Conservation (phyloP, 1,139 yeast genomes). For the Pichia terricola region DNA sequence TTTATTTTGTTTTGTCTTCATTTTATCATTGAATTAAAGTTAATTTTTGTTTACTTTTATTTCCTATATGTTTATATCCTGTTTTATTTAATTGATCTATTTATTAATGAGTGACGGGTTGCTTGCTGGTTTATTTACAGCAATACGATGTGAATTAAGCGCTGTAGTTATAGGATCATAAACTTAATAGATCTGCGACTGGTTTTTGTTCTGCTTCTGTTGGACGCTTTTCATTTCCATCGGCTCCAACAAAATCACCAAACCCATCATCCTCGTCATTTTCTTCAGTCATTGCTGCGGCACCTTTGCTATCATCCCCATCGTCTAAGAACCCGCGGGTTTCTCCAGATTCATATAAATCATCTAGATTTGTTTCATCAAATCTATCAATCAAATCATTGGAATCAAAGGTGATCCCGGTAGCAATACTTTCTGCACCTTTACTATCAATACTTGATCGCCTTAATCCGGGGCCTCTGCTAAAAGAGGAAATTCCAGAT, state of each 20-base stretch:
- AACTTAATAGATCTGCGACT: no score
- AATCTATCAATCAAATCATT: slow-evolving; percentile 6
- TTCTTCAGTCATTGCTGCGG: slow-evolving; percentile 3
- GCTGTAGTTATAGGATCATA: no score
- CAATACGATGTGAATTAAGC: no score
- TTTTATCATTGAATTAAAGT: no score
- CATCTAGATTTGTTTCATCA: slow-evolving; percentile 8
- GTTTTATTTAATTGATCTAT: background rate
- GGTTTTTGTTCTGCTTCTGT: no score
- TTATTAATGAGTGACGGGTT: no score
- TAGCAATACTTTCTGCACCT: slow-evolving; percentile 13
- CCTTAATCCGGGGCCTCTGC: slow-evolving; percentile 5
- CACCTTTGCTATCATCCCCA: background rate
- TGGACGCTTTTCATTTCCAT: no score
- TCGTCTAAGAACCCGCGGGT: background rate
- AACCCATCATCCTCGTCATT: slow-evolving; percentile 26
- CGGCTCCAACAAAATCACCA: slow-evolving; percentile 18
- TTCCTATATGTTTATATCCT: background rate
- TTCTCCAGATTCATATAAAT: slow-evolving; percentile 1
- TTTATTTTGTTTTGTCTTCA: no score
- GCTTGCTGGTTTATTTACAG: no score
- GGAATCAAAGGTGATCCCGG: slow-evolving; percentile 11
- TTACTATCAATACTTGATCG: slow-evolving; percentile 10
- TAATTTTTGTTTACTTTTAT: background rate
- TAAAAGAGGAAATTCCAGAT: background rate